These are phyloP conservation scores for Actinidia polygama DNA, from an alignment of 179 eudicot genomes.

Conservation along the genomic window DNA sequence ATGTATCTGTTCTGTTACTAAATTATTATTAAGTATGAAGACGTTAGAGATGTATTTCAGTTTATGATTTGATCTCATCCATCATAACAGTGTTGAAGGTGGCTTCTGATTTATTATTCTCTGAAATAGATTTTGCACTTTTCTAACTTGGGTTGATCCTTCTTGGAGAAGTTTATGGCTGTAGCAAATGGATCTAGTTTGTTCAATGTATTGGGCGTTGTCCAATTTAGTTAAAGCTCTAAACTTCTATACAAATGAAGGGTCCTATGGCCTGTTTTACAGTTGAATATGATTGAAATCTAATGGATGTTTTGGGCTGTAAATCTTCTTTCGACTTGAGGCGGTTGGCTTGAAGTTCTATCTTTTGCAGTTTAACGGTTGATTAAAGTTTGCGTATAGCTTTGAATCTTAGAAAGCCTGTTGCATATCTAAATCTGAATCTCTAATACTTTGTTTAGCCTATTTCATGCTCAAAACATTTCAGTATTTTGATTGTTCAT, in stretches of 20 bases:
- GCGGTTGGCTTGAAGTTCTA: neutral
- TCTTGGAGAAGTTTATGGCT: neutral
- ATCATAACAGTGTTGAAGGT: neutral
- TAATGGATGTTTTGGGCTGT: neutral
- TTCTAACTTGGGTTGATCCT: neutral
- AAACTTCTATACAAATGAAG: too few species aligned
- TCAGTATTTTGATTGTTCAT: neutral
- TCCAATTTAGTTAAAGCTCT: neutral
- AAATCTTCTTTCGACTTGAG: neutral
- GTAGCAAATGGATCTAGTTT: constrained; percentile 13
- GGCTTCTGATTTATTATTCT: neutral
- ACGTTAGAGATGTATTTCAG: neutral
- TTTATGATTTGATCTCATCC: neutral
- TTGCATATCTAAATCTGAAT: neutral
- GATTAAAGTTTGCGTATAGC: neutral
- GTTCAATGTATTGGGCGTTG: neutral
- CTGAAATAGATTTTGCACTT: too few species aligned
- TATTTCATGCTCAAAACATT: neutral
- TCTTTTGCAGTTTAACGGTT: neutral
- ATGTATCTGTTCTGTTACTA: neutral
- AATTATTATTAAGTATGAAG: neutral
- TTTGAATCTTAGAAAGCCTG: neutral
- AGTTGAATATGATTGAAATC: neutral
- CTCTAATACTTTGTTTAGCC: neutral
- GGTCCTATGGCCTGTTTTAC: neutral